Conservation (phyloP, 768 basidiomycete genomes). For the Russula compacta region DNA sequence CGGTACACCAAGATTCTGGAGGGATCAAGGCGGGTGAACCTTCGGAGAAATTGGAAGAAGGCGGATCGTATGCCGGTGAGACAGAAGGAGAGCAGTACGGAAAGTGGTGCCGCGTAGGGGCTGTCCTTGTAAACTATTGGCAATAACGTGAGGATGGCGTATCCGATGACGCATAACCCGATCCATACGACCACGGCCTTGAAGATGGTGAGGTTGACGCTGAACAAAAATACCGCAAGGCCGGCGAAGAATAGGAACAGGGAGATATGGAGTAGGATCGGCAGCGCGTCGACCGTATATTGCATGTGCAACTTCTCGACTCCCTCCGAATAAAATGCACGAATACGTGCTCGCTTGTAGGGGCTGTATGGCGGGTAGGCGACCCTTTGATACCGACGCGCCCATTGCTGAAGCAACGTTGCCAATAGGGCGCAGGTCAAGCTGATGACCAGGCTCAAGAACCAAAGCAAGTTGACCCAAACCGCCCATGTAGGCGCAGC, state of each 20-base stretch:
- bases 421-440: constrained; percentile 36
- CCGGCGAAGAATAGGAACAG: constrained; percentile 44
- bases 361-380: constrained; percentile 25
- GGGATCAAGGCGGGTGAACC: not conserved
- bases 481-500: constrained; percentile 25
- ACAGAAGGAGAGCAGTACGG: not conserved
- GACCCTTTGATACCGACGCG: constrained; percentile 29
- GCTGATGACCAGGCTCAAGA: constrained; percentile 30
- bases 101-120: constrained; percentile 10
- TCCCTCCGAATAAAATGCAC: constrained; percentile 32
- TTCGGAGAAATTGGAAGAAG: not conserved
- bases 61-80: not conserved
- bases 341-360: constrained; percentile 33
- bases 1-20: not conserved
- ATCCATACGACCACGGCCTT: constrained; percentile 7
- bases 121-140: constrained; percentile 8
- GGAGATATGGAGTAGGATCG: constrained; percentile 40
- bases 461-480: constrained; percentile 37
- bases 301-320: constrained; percentile 33
- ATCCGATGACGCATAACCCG: constrained; percentile 9
- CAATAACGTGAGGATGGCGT: constrained; percentile 14
- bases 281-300: constrained; percentile 35
- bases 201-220: constrained; percentile 20
- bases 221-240: constrained; percentile 36
- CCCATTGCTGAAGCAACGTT: constrained; percentile 44